Conservation (phyloP, 768 basidiomycete genomes). For the Paxillus involutus region DNA sequence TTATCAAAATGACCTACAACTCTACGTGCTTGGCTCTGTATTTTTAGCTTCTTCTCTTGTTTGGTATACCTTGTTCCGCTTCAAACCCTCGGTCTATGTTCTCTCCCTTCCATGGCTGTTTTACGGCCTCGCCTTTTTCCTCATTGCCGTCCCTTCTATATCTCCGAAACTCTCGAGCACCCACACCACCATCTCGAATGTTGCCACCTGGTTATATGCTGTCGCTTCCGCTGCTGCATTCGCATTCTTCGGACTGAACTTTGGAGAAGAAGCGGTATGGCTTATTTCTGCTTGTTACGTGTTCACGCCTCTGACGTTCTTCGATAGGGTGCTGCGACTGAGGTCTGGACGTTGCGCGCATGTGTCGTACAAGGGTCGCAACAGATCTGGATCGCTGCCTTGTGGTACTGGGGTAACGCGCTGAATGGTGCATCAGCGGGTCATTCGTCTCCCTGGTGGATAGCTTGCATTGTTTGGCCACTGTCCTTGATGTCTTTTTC, state of each 20-base stretch:
- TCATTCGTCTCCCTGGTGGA: conserved; percentile 79
- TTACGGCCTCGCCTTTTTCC: conserved; percentile 87
- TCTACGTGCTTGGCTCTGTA: conserved; percentile 88
- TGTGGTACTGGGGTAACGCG: conserved; percentile 95
- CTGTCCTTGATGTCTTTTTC: conserved; percentile 69
- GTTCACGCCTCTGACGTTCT: conserved; percentile 8
- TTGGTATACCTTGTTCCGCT: conserved; percentile 89
- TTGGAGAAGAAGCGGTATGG: conserved; percentile 91
- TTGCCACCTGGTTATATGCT: conserved; percentile 91
- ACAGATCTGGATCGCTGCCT: conserved; percentile 91
- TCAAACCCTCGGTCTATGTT: conserved; percentile 86
- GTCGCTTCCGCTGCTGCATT: conserved; percentile 92
- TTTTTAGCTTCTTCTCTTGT: conserved; percentile 83
- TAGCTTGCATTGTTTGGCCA: conserved; percentile 81
- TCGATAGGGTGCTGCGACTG: conserved; percentile 83
- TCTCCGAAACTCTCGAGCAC: conserved; percentile 53
- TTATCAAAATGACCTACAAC: conserved; percentile 74
- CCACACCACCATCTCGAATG: conserved; percentile 67
- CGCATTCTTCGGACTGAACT: conserved; percentile 92
- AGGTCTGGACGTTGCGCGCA: conserved; percentile 89
- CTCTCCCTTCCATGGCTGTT: conserved; percentile 88
- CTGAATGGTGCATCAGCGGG: conserved; percentile 56
- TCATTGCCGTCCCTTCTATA: conserved; percentile 87
- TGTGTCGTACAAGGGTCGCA: conserved; percentile 94
- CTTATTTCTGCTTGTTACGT: background rate